phyloP scores from a whole-genome alignment of 371 early-diverging fungal genomes.

The Mucor piriformis region DNA sequence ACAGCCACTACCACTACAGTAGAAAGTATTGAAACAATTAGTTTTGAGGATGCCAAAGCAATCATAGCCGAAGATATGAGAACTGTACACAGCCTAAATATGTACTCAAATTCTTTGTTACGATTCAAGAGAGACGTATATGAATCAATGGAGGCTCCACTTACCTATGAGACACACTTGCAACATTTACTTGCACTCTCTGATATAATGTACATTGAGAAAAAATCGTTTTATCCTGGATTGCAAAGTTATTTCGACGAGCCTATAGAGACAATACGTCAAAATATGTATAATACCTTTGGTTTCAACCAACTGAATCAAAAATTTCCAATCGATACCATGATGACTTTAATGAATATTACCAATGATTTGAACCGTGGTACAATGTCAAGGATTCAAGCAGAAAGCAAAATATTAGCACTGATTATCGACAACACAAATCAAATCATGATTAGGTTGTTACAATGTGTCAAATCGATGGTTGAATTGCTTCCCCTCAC shows the following conservation, averaged over 20 bases:
- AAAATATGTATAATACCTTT: conserved; percentile 3
- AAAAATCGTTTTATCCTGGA: conserved; percentile 9
- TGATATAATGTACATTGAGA: conserved; percentile 10
- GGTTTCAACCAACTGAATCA: conserved; percentile 13
- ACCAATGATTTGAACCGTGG: conserved; percentile 4
- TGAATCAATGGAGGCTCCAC: conserved; percentile 15
- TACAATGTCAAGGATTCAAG: conserved; percentile 7
- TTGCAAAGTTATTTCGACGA: conserved; percentile 10
- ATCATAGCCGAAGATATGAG: conserved; percentile 10
- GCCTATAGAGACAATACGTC: conserved; percentile 13
- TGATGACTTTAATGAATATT: not conserved
- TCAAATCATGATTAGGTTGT: conserved; percentile 6
- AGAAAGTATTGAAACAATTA: conserved; percentile 15
- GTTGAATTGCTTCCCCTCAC: conserved; percentile 4
- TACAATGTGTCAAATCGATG: conserved; percentile 3
- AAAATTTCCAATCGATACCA: not conserved
- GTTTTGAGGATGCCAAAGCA: conserved; percentile 18
- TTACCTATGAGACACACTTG: conserved; percentile 16
- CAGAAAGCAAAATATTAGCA: conserved; percentile 5
- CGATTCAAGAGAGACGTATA: conserved; percentile 13
- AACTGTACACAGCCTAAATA: conserved; percentile 5
- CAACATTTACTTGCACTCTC: conserved; percentile 8
- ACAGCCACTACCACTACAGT: conserved; percentile 3
- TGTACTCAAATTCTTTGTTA: conserved; percentile 14
- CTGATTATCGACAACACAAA: conserved; percentile 7